Evolutionary conservation across 257 asterid species (phyloP), one percentile per base, ranked within the genome.

Genomic region (Misopates orontium): DNA sequence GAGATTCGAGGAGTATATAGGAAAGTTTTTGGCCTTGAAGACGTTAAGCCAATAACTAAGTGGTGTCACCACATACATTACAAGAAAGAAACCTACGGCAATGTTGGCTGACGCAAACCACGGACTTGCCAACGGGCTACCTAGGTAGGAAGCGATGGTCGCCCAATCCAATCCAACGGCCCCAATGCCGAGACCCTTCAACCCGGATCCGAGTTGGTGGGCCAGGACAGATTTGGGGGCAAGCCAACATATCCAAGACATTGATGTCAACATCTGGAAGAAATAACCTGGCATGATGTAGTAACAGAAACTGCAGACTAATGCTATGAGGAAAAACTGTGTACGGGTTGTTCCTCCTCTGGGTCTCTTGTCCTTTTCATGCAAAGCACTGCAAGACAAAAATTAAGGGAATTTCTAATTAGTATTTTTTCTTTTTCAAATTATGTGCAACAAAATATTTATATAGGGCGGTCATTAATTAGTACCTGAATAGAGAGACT

Each of bases 211-310:
- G 8, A 84, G 54, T 56, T 84, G 90, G 0, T 84, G 63, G 1
- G 66, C 74, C 3, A 71, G 22, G 16, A 84, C 71, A 0, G 90
- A 84, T 0, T 66, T 64, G 0, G 90, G 91, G 6, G 62, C 47
- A 5, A 82, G 23, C 86, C 87, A 82, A 28, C 87, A 84, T 3
- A 84, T 15, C 87, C 87, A 84, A 3, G 91, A 82, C 4, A 79
- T 3, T 8, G 84, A 62, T 0, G 80, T 49, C 16, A 84, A 24
- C 70, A 82, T 62, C 16, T 31, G 40, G 71, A 84, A 77, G 14
- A 84, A 61, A 16, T 56, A 77, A 0, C 83, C 85, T 0, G 90
- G 90, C 12, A 75, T 10, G 9, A 73, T 36, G 67, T 73, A 77
- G 71, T 84, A 82, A 11, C 49, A 22, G 40, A 82, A 84, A 75